These are phyloP conservation scores for Cladosporium phlei DNA, from an alignment of 2,329 filamentous ascomycete genomes.

Conservation along the genomic window DNA sequence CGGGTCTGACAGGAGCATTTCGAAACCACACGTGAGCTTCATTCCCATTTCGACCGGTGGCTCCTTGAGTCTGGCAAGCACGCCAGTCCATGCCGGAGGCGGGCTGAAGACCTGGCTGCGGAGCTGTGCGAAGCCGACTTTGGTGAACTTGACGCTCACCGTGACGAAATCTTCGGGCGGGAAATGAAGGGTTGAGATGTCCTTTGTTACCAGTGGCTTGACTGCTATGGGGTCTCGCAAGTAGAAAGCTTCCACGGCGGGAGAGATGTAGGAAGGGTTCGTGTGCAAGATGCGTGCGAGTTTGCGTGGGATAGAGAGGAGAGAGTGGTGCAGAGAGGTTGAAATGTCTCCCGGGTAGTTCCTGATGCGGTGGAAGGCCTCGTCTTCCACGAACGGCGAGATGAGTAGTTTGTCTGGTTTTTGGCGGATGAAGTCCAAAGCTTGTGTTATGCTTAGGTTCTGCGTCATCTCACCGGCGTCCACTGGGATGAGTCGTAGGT, in stretches of 20 bases:
- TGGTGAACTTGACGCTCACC: slow-evolving; percentile 76
- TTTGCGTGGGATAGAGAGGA: slow-evolving; percentile 72
- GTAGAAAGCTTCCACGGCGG: slow-evolving; percentile 88
- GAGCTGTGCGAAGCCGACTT: slow-evolving; percentile 84
- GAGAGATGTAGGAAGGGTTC: slow-evolving; percentile 70
- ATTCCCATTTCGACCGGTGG: slow-evolving; percentile 65
- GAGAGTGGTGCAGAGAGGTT: slow-evolving; percentile 69
- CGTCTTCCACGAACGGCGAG: slow-evolving; percentile 71
- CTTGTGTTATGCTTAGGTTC: slow-evolving; percentile 59
- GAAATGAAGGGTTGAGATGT: slow-evolving; percentile 57
- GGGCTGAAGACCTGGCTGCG: slow-evolving; percentile 75
- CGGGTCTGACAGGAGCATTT: slow-evolving; percentile 71
- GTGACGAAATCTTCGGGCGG: slow-evolving; percentile 74
- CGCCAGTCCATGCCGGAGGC: slow-evolving; percentile 53
- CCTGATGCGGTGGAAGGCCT: slow-evolving; percentile 82
- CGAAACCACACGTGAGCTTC: slow-evolving; percentile 85
- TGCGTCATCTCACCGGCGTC: slow-evolving; percentile 23
- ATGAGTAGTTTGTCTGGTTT: slow-evolving; percentile 59
- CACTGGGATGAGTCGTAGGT: slow-evolving; percentile 67
- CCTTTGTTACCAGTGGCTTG: slow-evolving; percentile 59
- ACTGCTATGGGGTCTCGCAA: slow-evolving; percentile 76
- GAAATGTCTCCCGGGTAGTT: slow-evolving; percentile 76
- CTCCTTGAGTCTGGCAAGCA: slow-evolving; percentile 35
- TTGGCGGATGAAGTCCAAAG: slow-evolving; percentile 56
- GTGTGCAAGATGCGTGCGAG: slow-evolving; percentile 74